Percentiles rank a stretch among this genome's conserved stretches.
Evolutionary conservation across 495 filamentous ascomycete species (phyloP).

Genomic region (Bacidia gigantensis): DNA sequence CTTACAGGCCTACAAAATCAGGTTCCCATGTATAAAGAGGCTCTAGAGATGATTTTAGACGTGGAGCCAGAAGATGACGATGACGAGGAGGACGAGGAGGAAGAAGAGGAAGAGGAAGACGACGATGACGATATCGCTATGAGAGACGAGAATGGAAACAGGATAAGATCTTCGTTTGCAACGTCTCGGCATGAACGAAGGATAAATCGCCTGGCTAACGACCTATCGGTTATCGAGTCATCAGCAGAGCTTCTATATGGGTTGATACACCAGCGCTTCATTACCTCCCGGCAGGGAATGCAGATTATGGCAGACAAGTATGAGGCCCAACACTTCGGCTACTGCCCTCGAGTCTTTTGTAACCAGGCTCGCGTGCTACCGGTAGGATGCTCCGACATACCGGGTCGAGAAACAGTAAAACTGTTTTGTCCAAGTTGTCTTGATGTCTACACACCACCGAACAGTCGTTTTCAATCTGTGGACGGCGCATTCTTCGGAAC

Average conservation of each 20-base stretch:
- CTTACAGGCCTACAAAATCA: conserved; percentile 87
- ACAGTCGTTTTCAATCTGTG: conserved; percentile 94
- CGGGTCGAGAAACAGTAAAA: conserved; percentile 94
- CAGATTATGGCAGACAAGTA: conserved; percentile 99
- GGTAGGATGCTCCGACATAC: conserved; percentile 83
- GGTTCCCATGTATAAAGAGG: conserved; percentile 98
- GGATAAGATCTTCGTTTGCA: conserved; percentile 36
- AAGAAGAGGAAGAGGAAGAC: conserved; percentile 63
- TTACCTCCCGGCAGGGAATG: conserved; percentile 92
- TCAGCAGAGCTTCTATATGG: conserved; percentile 96
- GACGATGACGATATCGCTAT: conserved; percentile 55
- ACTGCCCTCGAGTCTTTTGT: conserved; percentile 83
- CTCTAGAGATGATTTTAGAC: conserved; percentile 92
- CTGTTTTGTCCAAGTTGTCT: conserved; percentile 94
- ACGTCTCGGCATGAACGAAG: conserved; percentile 51
- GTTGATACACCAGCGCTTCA: conserved; percentile 95
- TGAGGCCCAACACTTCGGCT: conserved; percentile 86
- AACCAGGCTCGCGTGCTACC: conserved; percentile 77
- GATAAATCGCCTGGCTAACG: conserved; percentile 76
- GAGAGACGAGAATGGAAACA: conserved; percentile 65
- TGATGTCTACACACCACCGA: conserved; percentile 93
- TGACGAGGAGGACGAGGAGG: conserved; percentile 60
- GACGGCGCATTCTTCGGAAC: conserved; percentile 97
- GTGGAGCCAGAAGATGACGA: conserved; percentile 92
- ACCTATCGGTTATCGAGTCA: conserved; percentile 88